Base-by-base conservation (phyloP, 2,329 filamentous ascomycete genomes). In the Penicillium fuscoglaucum region DNA sequence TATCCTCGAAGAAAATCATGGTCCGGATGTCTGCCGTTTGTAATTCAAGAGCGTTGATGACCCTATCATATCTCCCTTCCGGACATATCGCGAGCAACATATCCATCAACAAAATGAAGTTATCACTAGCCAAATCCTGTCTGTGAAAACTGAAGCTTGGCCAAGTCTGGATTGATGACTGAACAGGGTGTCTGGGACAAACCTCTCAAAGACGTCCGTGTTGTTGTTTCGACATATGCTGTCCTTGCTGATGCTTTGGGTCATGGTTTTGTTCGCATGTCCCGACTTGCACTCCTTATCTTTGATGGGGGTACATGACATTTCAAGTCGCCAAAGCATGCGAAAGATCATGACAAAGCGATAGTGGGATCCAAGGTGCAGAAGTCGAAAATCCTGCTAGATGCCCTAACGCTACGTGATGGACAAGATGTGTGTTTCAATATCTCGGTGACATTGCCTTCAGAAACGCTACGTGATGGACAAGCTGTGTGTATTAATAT, bases 181-280 rank as follows among this genome's bases (percentile, higher is more conserved):
- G 81, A 85, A 6, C 80, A 86, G 63, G 66, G 74, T 1, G 80
- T 86, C 1, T 96, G 92, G 92, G 80, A 89, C 58, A 79, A 78
- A 0, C 80, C 88, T 2, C 77, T 96, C 1, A 65, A 77, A 3
- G 86, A 87, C 48, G 81, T 89, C 26, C 82, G 84, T 1, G 80
- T 96, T n/a, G 84, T 96, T 6, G 82, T 96, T 1, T 91, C 90
- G 0, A 95, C 92, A 0, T 87, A 88, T 59, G 87, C 89, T 59
- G 82, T 96, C 1, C 79, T 96, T 13, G 76, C 85, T 3, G 90
- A 96, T 73, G 90, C 90, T 3, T 79, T 96, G 41, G 78, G 76
- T 1, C 90, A 95, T 74, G 89, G 82, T 0, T 96, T 96, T 70
- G 83, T 96, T 2, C 79, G 71, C 1, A 82, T 96, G 66, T 70